A percentile compares a stretch with the other conserved stretches of the same genome.
Evolutionary conservation across 1,139 yeast species (phyloP).

Genomic region (Nakaseomyces glabratus): DNA sequence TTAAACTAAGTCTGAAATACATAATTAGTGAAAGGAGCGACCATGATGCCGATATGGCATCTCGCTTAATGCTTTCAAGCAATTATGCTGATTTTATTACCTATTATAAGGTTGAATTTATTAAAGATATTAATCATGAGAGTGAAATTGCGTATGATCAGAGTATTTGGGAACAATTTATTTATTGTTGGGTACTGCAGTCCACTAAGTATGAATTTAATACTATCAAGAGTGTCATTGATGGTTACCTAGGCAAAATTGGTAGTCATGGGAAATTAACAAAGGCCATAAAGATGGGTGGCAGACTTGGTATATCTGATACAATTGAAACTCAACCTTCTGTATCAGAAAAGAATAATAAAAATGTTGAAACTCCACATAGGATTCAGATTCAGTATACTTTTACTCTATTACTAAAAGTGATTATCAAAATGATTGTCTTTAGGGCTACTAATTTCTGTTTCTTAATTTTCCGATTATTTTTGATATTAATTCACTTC

Average conservation of each 20-base stretch:
- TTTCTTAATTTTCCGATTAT: slow-evolving; percentile 14
- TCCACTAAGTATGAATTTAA: slow-evolving; percentile 3
- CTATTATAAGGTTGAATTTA: slow-evolving; percentile 18
- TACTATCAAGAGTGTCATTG: slow-evolving; percentile 10
- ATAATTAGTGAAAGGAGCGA: slow-evolving; percentile 40
- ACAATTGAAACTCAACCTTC: slow-evolving; percentile 25
- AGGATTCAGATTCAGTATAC: slow-evolving; percentile 18
- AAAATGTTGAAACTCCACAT: slow-evolving; percentile 9
- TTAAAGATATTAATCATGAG: slow-evolving; percentile 9
- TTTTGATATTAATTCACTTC: slow-evolving; percentile 16
- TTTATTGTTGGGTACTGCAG: background rate
- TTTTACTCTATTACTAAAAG: slow-evolving; percentile 17
- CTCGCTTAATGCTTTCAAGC: slow-evolving; percentile 10
- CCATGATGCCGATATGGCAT: slow-evolving; percentile 9
- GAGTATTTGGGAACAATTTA: slow-evolving; percentile 2
- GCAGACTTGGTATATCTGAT: slow-evolving; percentile 31
- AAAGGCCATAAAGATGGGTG: slow-evolving; percentile 58
- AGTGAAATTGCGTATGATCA: slow-evolving; percentile 1
- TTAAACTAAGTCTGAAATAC: slow-evolving; percentile 40
- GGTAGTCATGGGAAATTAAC: slow-evolving; percentile 55
- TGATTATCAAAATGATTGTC: slow-evolving; percentile 19
- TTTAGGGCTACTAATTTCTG: slow-evolving; percentile 15
- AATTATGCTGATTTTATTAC: slow-evolving; percentile 15
- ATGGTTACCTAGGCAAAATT: slow-evolving; percentile 29
- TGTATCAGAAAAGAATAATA: slow-evolving; percentile 1